phyloP scores from a whole-genome alignment of 139 green algal genomes.

The Dunaliella primolecta region DNA sequence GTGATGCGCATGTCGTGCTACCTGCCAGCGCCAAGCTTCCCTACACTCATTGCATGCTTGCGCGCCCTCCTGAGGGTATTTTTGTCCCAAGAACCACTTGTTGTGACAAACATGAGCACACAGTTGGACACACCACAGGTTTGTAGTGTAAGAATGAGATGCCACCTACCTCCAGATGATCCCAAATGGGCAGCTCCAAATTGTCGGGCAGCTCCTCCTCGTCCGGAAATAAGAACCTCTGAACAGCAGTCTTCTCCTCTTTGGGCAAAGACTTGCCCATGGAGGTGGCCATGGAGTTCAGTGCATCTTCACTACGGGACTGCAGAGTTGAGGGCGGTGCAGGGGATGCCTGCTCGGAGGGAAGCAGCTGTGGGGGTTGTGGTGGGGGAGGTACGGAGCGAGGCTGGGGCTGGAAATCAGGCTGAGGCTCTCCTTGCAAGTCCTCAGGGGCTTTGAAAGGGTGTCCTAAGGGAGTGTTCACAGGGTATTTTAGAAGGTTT shows the following conservation, averaged over 20 bases:
- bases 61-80: no score
- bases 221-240: slow-evolving; percentile 80
- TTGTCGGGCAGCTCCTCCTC: slow-evolving; percentile 45
- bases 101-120: background rate
- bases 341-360: background rate
- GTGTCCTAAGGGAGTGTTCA: no score
- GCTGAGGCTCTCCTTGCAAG: background rate
- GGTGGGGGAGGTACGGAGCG: no score
- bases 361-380: background rate
- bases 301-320: background rate
- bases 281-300: background rate
- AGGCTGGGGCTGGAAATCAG: background rate
- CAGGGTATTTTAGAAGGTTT: no score
- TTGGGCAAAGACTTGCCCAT: background rate
- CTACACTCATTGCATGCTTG: no score
- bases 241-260: slow-evolving; percentile 44
- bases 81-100: no score
- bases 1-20: no score
- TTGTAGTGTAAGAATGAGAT: no score
- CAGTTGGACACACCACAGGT: no score
- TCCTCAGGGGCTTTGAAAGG: background rate
- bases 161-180: slow-evolving; percentile 51
- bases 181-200: slow-evolving; percentile 94
- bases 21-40: no score
- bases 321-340: background rate